These are phyloP conservation scores for Juncus effusus DNA, from an alignment of 176 grass and related monocot species.

Conservation along the genomic window DNA sequence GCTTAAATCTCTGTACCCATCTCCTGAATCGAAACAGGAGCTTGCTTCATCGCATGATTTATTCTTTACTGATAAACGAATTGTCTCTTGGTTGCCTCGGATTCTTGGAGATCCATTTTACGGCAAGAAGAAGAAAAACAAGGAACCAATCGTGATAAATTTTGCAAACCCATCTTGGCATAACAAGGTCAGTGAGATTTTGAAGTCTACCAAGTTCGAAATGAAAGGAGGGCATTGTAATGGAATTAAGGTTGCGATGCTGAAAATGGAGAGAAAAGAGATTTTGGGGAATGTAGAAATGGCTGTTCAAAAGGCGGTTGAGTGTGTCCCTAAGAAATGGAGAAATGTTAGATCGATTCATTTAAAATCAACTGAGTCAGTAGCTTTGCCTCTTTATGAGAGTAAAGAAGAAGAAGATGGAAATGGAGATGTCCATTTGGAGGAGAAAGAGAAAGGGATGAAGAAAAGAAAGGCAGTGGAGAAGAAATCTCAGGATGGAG, in stretches of 20 bases:
- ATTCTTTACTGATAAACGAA: constrained; percentile 24
- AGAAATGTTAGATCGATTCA: constrained; percentile 20
- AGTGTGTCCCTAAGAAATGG: constrained; percentile 29
- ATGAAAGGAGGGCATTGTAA: constrained; percentile 20
- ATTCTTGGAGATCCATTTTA: constrained; percentile 23
- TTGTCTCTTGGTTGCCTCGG: constrained; percentile 1
- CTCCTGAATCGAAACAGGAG: neutral
- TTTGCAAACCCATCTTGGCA: constrained; percentile 8
- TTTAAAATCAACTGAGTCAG: constrained; percentile 28
- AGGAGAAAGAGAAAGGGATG: constrained; percentile 10
- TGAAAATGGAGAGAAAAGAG: constrained; percentile 10
- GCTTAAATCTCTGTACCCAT: constrained; percentile 20
- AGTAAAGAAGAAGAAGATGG: constrained; percentile 9
- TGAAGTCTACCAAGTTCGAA: neutral
- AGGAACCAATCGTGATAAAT: constrained; percentile 20
- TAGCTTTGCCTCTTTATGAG: constrained; percentile 29
- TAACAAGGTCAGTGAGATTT: neutral
- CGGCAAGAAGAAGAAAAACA: constrained; percentile 17
- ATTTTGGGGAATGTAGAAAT: constrained; percentile 17
- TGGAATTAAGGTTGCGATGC: constrained; percentile 4
- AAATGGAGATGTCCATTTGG: constrained; percentile 5
- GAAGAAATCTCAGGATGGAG: neutral
- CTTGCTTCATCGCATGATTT: constrained; percentile 7
- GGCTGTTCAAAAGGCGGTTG: constrained; percentile 2
- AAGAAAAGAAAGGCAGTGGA: constrained; percentile 21